These are phyloP conservation scores for Choiromyces venosus DNA, from an alignment of 495 filamentous ascomycete genomes.

Conservation along the genomic window DNA sequence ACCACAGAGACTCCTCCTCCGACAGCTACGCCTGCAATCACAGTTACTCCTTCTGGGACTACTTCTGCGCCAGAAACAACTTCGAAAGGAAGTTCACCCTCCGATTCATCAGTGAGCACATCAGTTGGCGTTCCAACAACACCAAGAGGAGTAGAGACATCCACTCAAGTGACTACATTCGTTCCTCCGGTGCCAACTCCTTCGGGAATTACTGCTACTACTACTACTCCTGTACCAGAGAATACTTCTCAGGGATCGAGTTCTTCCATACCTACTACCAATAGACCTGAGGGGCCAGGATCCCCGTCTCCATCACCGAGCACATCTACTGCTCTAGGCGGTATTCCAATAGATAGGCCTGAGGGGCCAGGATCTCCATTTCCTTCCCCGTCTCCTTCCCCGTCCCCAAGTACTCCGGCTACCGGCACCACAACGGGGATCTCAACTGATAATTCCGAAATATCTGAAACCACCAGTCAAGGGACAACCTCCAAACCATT, in stretches of 20 bases:
- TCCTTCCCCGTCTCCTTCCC: not conserved
- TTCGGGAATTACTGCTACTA: not conserved
- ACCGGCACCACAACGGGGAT: not conserved
- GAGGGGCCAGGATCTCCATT: not conserved
- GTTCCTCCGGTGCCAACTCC: not conserved
- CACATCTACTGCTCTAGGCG: not conserved
- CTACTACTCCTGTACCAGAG: not conserved
- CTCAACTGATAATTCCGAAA: not conserved
- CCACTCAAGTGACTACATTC: not conserved
- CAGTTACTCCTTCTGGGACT: not conserved
- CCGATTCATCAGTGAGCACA: not conserved
- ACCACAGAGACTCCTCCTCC: not conserved
- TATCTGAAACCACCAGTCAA: not conserved
- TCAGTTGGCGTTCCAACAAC: not conserved
- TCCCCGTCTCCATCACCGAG: not conserved
- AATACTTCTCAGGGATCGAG: not conserved
- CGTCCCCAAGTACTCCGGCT: not conserved
- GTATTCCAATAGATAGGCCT: not conserved
- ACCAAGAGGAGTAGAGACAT: not conserved
- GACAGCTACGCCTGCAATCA: not conserved
- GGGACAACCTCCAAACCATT: not conserved
- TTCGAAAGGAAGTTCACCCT: not conserved
- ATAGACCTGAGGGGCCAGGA: not conserved
- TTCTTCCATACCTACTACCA: not conserved
- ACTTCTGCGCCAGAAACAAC: not conserved